These are phyloP conservation scores for Rhodocollybia butyracea DNA, from an alignment of 768 basidiomycete species.

Conservation along the genomic window DNA sequence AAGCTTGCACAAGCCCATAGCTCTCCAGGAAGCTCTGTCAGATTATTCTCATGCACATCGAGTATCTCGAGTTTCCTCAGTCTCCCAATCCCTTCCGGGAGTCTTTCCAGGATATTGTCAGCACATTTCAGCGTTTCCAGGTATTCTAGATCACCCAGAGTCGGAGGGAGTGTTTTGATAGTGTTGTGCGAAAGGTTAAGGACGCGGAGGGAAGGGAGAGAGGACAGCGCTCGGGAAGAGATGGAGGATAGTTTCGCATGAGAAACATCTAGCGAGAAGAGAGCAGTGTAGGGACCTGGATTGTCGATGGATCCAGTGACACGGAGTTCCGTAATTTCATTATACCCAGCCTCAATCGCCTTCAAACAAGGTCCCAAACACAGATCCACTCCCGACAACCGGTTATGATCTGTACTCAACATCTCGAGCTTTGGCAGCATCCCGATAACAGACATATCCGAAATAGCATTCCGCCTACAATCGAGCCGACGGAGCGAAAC, in stretches of 20 bases:
- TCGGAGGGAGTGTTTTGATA: conserved; percentile 81
- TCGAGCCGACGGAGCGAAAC: conserved; percentile 68
- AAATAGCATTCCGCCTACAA: conserved; percentile 81
- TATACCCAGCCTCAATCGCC: conserved; percentile 75
- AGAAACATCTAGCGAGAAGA: conserved; percentile 83
- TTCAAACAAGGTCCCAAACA: conserved; percentile 64
- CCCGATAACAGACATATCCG: conserved; percentile 67
- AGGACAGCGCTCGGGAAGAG: conserved; percentile 68
- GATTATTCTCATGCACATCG: conserved; percentile 89
- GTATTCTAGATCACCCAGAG: conserved; percentile 67
- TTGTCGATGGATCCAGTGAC: conserved; percentile 44
- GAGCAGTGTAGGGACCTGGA: conserved; percentile 39
- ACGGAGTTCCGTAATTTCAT: conserved; percentile 82
- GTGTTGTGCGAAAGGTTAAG: conserved; percentile 86
- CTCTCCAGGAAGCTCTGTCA: conserved; percentile 67
- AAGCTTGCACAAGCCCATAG: conserved; percentile 86
- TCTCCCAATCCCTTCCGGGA: conserved; percentile 75
- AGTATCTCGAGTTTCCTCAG: conserved; percentile 72
- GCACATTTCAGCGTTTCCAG: conserved; percentile 79
- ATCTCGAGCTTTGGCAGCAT: conserved; percentile 65
- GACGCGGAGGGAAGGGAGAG: conserved; percentile 65
- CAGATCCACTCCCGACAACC: conserved; percentile 76
- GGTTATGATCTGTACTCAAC: conserved; percentile 81
- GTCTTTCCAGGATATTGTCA: conserved; percentile 80
- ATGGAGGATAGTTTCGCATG: conserved; percentile 84